Conservation (phyloP, 2,329 filamentous ascomycete genomes). For the Macroventuria anomochaeta region DNA sequence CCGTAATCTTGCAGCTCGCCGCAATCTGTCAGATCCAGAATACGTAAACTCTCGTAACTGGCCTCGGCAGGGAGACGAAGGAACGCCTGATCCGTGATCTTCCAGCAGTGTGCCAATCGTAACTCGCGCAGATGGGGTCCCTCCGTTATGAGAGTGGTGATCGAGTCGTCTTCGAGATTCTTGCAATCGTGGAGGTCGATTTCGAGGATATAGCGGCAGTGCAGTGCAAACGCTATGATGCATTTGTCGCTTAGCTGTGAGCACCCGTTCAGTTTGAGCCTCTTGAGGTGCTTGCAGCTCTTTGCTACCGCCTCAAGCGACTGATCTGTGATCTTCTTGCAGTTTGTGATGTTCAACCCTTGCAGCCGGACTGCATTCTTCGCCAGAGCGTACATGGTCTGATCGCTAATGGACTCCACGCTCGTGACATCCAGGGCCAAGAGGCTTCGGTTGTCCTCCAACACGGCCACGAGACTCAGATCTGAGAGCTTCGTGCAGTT, state of each 20-base stretch:
- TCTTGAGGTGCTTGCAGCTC: conserved; percentile 83
- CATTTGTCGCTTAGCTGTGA: conserved; percentile 81
- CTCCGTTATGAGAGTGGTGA: conserved; percentile 79
- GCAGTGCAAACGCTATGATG: conserved; percentile 81
- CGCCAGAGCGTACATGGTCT: conserved; percentile 78
- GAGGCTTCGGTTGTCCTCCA: conserved; percentile 79
- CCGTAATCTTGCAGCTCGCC: conserved; percentile 82
- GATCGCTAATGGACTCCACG: conserved; percentile 79
- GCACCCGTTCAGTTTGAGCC: conserved; percentile 96
- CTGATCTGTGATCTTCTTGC: conserved; percentile 82
- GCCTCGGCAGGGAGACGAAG: conserved; percentile 72
- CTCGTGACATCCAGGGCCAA: conserved; percentile 90
- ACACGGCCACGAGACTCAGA: conserved; percentile 76
- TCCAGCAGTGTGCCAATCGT: conserved; percentile 81
- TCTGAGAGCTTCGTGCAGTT: conserved; percentile 88
- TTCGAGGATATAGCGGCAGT: conserved; percentile 92
- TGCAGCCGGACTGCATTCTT: conserved; percentile 84
- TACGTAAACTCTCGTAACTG: conserved; percentile 85
- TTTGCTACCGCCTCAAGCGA: conserved; percentile 81
- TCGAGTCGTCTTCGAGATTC: conserved; percentile 79
- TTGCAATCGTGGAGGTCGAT: conserved; percentile 91
- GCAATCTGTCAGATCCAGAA: conserved; percentile 92
- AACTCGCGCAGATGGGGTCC: conserved; percentile 88
- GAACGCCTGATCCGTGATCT: conserved; percentile 89
- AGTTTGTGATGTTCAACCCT: conserved; percentile 90